Evolutionary conservation across 164 flowering plant species (phyloP), one percentile per base, ranked within the genome.

Genomic region (Euptelea pleiosperma): DNA sequence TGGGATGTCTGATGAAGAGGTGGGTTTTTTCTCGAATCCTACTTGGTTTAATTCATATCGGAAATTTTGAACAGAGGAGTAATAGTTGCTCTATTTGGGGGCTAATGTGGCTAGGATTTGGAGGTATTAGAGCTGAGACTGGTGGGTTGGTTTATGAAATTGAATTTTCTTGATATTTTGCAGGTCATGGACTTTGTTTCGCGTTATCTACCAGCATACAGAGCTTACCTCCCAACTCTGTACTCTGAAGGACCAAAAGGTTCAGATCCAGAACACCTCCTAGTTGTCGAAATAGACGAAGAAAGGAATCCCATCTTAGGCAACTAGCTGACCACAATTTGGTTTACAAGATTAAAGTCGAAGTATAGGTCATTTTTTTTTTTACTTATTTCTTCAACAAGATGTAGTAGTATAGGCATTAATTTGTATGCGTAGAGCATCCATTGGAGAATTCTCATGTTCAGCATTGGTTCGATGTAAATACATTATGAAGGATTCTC

Each of bases 1-100:
- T 12, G 95, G 95, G 51, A 85, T 92, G 98, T 70, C 93, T 2
- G 92, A 91, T 57, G 92, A 83, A 44, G 98, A 91, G 98, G 98
- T 91, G 14, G 19, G 58, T 52, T 52, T 50, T 8, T 36, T 5
- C 15, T 1, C 12, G 3, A 39, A 41, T 26, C n/a, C 6, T 18
- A 14, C 42, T 47, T 33, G 3, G 14, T 14, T n/a, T n/a, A n/a
- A n/a, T n/a, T n/a, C n/a, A n/a, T n/a, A n/a, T n/a, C n/a, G n/a
- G n/a, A n/a, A n/a, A n/a, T n/a, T n/a, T n/a, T n/a, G n/a, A n/a
- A n/a, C n/a, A n/a, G n/a, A n/a, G n/a, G n/a, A n/a, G n/a, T n/a
- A n/a, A n/a, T n/a, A n/a, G n/a, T n/a, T n/a, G n/a, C n/a, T n/a
- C n/a, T n/a, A n/a, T n/a, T n/a, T n/a, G n/a, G n/a, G n/a, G n/a